These are phyloP conservation scores for Cystofilobasidium macerans DNA, from an alignment of 768 basidiomycete genomes.

Conservation along the genomic window DNA sequence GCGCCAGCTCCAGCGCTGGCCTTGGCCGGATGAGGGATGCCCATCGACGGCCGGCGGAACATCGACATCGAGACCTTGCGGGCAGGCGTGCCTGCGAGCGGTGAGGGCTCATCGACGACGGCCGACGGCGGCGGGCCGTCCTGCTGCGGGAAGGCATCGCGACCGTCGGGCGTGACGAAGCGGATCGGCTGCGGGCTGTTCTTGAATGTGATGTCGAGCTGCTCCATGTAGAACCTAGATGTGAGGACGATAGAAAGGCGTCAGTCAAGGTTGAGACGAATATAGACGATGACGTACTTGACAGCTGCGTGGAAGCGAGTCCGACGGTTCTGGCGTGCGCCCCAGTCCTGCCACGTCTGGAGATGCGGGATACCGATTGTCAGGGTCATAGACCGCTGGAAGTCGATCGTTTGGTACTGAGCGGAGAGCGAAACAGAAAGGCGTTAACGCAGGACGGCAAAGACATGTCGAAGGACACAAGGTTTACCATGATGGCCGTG, in stretches of 20 bases:
- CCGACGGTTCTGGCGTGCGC: slow-evolving; percentile 49
- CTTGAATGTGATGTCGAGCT: slow-evolving; percentile 55
- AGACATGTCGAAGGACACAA: background rate
- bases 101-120: slow-evolving; percentile 19
- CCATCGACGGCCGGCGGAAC: slow-evolving; percentile 8
- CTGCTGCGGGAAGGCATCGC: slow-evolving; percentile 7
- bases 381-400: slow-evolving; percentile 55
- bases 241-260: background rate
- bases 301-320: slow-evolving; percentile 73
- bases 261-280: background rate
- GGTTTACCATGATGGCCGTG: slow-evolving; percentile 51
- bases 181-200: slow-evolving; percentile 55
- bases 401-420: slow-evolving; percentile 48
- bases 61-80: slow-evolving; percentile 25
- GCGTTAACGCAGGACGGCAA: background rate
- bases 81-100: slow-evolving; percentile 15
- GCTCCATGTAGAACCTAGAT: slow-evolving; percentile 46
- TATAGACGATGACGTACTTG: slow-evolving; percentile 40
- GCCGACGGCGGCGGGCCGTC: slow-evolving; percentile 10
- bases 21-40: slow-evolving; percentile 27
- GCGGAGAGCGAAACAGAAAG: too few relatives aligned
- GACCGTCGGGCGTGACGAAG: slow-evolving; percentile 28
- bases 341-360: slow-evolving; percentile 47
- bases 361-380: slow-evolving; percentile 53
- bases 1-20: slow-evolving; percentile 29